Base-by-base conservation (phyloP, 2,329 filamentous ascomycete genomes). In the Lachnellula suecica region DNA sequence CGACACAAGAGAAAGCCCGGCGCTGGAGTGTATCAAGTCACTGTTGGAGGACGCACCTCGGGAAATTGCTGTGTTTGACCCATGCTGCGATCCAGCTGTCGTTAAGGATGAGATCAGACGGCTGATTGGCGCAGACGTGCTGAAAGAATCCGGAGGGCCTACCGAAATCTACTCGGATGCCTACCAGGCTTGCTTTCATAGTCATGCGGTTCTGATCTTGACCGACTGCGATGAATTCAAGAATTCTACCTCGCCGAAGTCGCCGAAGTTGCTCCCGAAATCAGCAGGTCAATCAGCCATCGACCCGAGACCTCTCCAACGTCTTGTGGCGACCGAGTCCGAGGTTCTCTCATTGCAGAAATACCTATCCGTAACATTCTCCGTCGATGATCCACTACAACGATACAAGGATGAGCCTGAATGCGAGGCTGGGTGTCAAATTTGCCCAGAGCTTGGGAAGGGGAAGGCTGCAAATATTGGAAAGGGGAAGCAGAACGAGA, bases 1-100 rank as follows among this genome's bases (percentile, higher is more conserved):
- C 20, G 88, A 92, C 66, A 88, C 86, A 4, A 79, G 88, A 34
- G 88, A 91, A 66, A 84, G 82, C 40, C 82, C 86, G 0, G 84
- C 86, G 0, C 76, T 89, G 20, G 83, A 85, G 59, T 81, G 89
- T 57, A 82, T 90, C 68, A 80, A 79, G 58, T 78, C 77, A 11
- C 73, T 91, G 19, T 73, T 87, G 9, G 79, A 84, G 55, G 87
- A 91, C 65, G 75, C 77, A 24, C 82, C 84, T 0, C 73, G 72
- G 4, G 81, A 86, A 65, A 78, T 90, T 46, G 79, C 82, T 44
- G 80, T 90, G 51, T 90, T 83, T 64, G 87, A 91, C 66, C 85
- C 87, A 1, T 74, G 71, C 51, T 77, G 66, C 59, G 64, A 65
- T 35, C 64, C 66, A 4, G 62, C 67, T 22, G 65, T 71, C n/a